These are phyloP conservation scores for Fusarium sp. DNA, from an alignment of 2,329 filamentous ascomycete genomes.

Conservation along the genomic window DNA sequence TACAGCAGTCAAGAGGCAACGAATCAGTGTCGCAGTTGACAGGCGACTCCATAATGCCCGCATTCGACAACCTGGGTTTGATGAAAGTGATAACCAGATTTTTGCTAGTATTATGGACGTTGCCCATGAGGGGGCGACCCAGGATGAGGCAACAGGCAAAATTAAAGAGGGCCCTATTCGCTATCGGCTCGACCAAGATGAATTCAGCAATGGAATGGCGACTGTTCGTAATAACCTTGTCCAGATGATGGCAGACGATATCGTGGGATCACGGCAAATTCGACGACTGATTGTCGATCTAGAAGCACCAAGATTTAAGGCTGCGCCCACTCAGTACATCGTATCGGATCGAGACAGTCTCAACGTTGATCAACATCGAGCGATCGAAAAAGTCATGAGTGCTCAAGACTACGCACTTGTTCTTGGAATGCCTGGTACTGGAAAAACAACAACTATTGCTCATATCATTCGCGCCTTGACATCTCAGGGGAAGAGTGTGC, in stretches of 20 bases:
- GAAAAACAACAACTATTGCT: conserved; percentile 97
- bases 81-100: conserved; percentile 79
- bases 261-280: conserved; percentile 75
- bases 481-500: conserved; percentile 87
- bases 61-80: conserved; percentile 77
- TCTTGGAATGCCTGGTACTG: conserved; percentile 96
- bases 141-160: conserved; percentile 61
- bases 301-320: conserved; percentile 76
- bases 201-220: conserved; percentile 98
- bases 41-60: conserved; percentile 87
- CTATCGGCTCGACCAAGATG: conserved; percentile 95
- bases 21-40: conserved; percentile 90
- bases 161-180: conserved; percentile 65
- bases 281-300: conserved; percentile 84
- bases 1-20: conserved; percentile 75
- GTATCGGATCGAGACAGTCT: conserved; percentile 72
- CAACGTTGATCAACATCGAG: conserved; percentile 86
- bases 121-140: conserved; percentile 60
- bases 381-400: conserved; percentile 95
- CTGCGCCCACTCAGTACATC: conserved; percentile 68
- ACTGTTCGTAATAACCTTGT: conserved; percentile 93
- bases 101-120: conserved; percentile 95
- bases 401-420: conserved; percentile 97
- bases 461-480: conserved; percentile 94
- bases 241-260: conserved; percentile 85